phyloP scores from a whole-genome alignment of 768 basidiomycete species.

The Boletales sp. region DNA sequence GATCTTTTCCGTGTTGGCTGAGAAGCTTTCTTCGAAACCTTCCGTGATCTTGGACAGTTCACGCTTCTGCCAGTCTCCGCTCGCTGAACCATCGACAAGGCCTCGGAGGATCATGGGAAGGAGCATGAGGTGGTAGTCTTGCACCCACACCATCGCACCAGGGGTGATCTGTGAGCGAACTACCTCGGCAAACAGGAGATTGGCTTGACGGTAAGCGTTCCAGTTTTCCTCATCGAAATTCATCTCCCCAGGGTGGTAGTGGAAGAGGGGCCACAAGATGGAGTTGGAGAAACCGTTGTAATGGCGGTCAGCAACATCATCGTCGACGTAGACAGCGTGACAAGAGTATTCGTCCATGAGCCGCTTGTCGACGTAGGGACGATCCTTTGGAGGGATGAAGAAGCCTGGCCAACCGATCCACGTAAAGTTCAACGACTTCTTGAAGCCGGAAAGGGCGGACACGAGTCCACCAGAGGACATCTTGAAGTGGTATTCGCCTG shows the following conservation, averaged over 20 bases:
- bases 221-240: slow-evolving; percentile 99
- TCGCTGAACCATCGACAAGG: slow-evolving; percentile 69
- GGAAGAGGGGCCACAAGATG: slow-evolving; percentile 99
- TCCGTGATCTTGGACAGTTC: slow-evolving; percentile 72
- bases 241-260: slow-evolving; percentile 99
- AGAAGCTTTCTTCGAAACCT: slow-evolving; percentile 52
- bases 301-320: slow-evolving; percentile 97
- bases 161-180: slow-evolving; percentile 75
- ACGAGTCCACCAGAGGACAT: slow-evolving; percentile 99
- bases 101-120: slow-evolving; percentile 93
- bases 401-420: slow-evolving; percentile 98
- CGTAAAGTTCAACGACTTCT: slow-evolving; percentile 96
- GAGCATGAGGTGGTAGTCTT: slow-evolving; percentile 97
- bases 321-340: slow-evolving; percentile 96
- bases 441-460: slow-evolving; percentile 94
- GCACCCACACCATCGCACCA: slow-evolving; percentile 98
- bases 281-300: slow-evolving; percentile 99
- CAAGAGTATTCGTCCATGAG: slow-evolving; percentile 95
- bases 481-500: slow-evolving; percentile 96
- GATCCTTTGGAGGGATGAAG: slow-evolving; percentile 90
- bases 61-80: slow-evolving; percentile 52
- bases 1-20: slow-evolving; percentile 37
- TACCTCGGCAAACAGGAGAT: slow-evolving; percentile 89
- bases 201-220: slow-evolving; percentile 96
- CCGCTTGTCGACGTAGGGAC: slow-evolving; percentile 86